These are phyloP conservation scores for Microcyclospora pomicola DNA, from an alignment of 2,329 filamentous ascomycete species.

Conservation along the genomic window DNA sequence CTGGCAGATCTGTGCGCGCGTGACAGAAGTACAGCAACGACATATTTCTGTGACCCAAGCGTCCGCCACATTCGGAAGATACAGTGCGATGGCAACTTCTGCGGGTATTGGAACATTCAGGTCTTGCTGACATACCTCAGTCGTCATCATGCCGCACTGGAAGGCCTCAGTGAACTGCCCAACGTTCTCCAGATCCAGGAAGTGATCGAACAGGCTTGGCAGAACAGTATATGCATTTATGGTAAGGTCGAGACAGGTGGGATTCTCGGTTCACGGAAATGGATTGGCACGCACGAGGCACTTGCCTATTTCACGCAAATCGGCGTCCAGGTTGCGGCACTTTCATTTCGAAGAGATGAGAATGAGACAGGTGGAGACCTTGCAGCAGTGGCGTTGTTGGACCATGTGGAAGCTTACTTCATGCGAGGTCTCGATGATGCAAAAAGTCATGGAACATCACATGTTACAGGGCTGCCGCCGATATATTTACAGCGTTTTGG, in stretches of 20 bases:
- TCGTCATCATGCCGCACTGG: slow-evolving; percentile 14
- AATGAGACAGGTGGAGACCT: slow-evolving; percentile 35
- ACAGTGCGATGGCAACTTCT: slow-evolving; percentile 75
- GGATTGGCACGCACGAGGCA: slow-evolving; percentile 86
- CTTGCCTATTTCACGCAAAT: slow-evolving; percentile 68
- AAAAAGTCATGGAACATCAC: slow-evolving; percentile 43
- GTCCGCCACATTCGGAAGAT: slow-evolving; percentile 74
- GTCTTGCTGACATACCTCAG: slow-evolving; percentile 68
- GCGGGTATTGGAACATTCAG: slow-evolving; percentile 90
- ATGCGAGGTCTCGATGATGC: slow-evolving; percentile 33
- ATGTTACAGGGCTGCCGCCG: slow-evolving; percentile 58
- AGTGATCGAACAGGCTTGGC: slow-evolving; percentile 77
- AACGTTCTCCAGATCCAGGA: slow-evolving; percentile 74
- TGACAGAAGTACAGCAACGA: slow-evolving; percentile 49
- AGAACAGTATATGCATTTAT: slow-evolving; percentile 61
- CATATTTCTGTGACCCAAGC: slow-evolving; percentile 65
- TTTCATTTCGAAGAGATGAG: slow-evolving; percentile 20
- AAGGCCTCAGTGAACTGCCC: slow-evolving; percentile 37
- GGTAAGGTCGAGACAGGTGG: slow-evolving; percentile 74
- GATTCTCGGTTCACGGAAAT: slow-evolving; percentile 78
- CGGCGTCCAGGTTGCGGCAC: slow-evolving; percentile 38
- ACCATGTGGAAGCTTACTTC: slow-evolving; percentile 64
- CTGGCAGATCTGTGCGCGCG: slow-evolving; percentile 39
- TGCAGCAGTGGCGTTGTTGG: slow-evolving; percentile 43
- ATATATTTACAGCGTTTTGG: slow-evolving; percentile 86